Percentiles rank a stretch among this genome's conserved stretches.
Evolutionary conservation across 1,139 yeast genomes (phyloP).

Genomic region (Geotrichum aggregatum): DNA sequence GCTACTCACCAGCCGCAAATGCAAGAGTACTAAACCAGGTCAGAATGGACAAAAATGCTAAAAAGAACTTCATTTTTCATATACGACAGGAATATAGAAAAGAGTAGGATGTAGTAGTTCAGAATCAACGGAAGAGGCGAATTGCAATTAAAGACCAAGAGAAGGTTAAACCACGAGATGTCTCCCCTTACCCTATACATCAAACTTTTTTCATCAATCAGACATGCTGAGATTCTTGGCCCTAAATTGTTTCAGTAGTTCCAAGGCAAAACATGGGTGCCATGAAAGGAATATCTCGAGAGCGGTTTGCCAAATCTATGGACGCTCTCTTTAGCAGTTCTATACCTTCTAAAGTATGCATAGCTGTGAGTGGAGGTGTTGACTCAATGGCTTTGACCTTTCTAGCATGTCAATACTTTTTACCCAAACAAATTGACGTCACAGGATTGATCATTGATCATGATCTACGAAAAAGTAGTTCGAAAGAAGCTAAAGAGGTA

Average conservation of each 20-base stretch:
- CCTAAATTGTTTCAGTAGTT: too few relatives aligned
- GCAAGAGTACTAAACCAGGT: constrained; percentile 18
- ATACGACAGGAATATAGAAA: too few relatives aligned
- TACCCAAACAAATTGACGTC: constrained; percentile 35
- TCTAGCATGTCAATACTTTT: constrained; percentile 41
- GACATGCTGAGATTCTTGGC: neutral
- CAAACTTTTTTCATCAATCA: neutral
- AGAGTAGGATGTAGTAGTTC: neutral
- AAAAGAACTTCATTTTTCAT: constrained; percentile 33
- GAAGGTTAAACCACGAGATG: neutral
- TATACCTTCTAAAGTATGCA: constrained; percentile 24
- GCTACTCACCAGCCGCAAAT: constrained; percentile 17
- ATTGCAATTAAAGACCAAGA: neutral
- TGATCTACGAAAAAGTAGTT: constrained; percentile 47
- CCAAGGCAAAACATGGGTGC: too few relatives aligned
- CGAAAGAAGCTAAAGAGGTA: constrained; percentile 47
- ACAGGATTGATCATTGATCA: constrained; percentile 60
- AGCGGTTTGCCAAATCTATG: constrained; percentile 10
- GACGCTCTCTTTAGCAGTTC: constrained; percentile 5
- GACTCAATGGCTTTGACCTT: constrained; percentile 69
- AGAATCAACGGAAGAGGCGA: neutral
- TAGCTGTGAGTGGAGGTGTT: constrained; percentile 75
- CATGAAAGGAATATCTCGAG: constrained; percentile 1
- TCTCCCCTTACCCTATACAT: neutral
- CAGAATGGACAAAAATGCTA: constrained; percentile 47